phyloP scores from a whole-genome alignment of 768 basidiomycete species.

The Tricholomella constricta region DNA sequence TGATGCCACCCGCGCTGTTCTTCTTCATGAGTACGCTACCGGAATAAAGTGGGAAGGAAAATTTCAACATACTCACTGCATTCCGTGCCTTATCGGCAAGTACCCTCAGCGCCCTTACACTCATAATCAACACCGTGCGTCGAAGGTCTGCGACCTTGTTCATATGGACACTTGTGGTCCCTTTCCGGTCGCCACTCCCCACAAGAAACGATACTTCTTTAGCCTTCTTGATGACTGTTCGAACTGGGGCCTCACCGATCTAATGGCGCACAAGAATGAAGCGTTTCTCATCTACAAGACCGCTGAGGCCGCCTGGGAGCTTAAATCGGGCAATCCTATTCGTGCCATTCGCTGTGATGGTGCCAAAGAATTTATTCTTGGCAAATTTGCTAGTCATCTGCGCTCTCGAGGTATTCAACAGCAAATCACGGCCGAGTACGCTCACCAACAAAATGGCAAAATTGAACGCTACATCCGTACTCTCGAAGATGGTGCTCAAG shows the following conservation, averaged over 20 bases:
- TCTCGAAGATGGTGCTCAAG: background rate
- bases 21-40: background rate
- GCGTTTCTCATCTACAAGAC: background rate
- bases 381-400: background rate
- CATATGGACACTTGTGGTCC: too few relatives aligned
- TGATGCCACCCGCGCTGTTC: background rate
- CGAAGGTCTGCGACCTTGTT: background rate
- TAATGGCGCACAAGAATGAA: too few relatives aligned
- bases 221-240: too few relatives aligned
- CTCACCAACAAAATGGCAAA: constrained; percentile 7
- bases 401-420: background rate
- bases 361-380: background rate
- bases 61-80: background rate
- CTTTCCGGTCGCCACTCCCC: too few relatives aligned
- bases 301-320: too few relatives aligned
- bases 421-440: too few relatives aligned
- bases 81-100: background rate
- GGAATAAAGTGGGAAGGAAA: background rate
- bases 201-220: too few relatives aligned
- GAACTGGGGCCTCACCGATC: too few relatives aligned
- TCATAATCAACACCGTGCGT: background rate
- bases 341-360: background rate
- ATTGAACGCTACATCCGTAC: background rate
- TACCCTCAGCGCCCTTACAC: too few relatives aligned
- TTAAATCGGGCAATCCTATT: background rate